These are phyloP conservation scores for Zasmidium angulare DNA, from an alignment of 2,329 filamentous ascomycete genomes.

Conservation along the genomic window DNA sequence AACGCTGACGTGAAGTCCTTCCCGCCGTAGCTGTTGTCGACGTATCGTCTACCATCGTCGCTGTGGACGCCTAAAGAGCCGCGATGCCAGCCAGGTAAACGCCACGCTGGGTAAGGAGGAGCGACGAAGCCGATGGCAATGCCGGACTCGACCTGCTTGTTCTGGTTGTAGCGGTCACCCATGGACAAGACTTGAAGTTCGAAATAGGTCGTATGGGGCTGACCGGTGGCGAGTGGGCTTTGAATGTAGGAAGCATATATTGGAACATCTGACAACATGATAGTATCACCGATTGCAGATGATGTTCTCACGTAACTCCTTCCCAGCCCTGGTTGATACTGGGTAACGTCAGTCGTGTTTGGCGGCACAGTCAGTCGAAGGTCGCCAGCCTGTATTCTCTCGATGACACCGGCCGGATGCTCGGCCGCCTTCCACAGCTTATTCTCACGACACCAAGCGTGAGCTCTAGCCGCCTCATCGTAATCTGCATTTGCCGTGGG, in stretches of 20 bases:
- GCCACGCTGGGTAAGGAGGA: conserved; percentile 73
- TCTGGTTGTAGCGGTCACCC: conserved; percentile 31
- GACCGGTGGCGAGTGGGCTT: conserved; percentile 54
- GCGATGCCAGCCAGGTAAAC: conserved; percentile 79
- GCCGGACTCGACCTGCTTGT: conserved; percentile 47
- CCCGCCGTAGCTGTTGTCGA: conserved; percentile 74
- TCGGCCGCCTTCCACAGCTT: conserved; percentile 57
- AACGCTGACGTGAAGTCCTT: conserved; percentile 67
- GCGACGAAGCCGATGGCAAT: conserved; percentile 71
- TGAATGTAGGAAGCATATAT: conserved; percentile 62
- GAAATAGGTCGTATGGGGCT: conserved; percentile 66
- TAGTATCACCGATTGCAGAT: conserved; percentile 56
- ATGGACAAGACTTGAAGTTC: conserved; percentile 61
- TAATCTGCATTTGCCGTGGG: conserved; percentile 68
- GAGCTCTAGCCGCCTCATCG: conserved; percentile 63
- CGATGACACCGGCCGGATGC: conserved; percentile 39
- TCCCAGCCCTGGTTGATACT: conserved; percentile 51
- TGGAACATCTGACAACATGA: conserved; percentile 67
- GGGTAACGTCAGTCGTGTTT: conserved; percentile 43
- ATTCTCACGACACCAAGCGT: conserved; percentile 63
- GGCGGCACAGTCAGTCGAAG: conserved; percentile 48
- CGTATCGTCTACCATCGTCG: conserved; percentile 70
- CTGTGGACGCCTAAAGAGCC: conserved; percentile 74
- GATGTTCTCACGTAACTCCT: conserved; percentile 45
- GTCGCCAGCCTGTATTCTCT: conserved; percentile 49